A percentile compares a stretch with the other conserved stretches of the same genome.
These are phyloP conservation scores for Ilex aquifolium DNA, from an alignment of 257 asterid species.

Conservation along the genomic window DNA sequence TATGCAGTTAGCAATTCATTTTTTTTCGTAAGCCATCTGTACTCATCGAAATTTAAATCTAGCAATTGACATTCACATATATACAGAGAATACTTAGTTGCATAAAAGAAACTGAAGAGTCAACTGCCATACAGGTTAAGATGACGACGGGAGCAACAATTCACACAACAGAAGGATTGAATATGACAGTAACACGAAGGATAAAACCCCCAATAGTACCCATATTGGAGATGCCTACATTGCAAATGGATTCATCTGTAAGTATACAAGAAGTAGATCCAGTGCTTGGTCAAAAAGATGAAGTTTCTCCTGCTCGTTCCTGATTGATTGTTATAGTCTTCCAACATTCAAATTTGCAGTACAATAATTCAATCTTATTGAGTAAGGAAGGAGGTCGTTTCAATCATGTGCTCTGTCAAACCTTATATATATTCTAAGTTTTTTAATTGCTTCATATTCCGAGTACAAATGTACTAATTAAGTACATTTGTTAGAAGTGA, in stretches of 20 bases:
- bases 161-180: slow-evolving; percentile 90
- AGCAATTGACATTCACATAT: neutral
- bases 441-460: too few relatives aligned
- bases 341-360: too few relatives aligned
- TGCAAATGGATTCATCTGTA: slow-evolving; percentile 29
- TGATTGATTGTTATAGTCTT: slow-evolving; percentile 1
- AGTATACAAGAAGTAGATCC: slow-evolving; percentile 25
- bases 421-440: too few relatives aligned
- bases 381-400: too few relatives aligned
- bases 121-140: slow-evolving; percentile 51
- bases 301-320: slow-evolving; percentile 40
- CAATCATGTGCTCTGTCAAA: too few relatives aligned
- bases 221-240: slow-evolving; percentile 39
- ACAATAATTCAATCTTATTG: too few relatives aligned
- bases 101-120: too few relatives aligned
- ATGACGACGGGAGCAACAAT: slow-evolving; percentile 99
- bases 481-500: too few relatives aligned
- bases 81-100: neutral
- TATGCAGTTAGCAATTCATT: too few relatives aligned
- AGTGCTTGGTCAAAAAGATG: slow-evolving; percentile 34
- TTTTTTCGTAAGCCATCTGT: neutral
- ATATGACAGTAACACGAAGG: slow-evolving; percentile 78
- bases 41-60: neutral
- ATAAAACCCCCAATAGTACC: slow-evolving; percentile 59
- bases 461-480: too few relatives aligned